Conservation (phyloP, 2,329 filamentous ascomycete species). For the Epichloe gansuensis region DNA sequence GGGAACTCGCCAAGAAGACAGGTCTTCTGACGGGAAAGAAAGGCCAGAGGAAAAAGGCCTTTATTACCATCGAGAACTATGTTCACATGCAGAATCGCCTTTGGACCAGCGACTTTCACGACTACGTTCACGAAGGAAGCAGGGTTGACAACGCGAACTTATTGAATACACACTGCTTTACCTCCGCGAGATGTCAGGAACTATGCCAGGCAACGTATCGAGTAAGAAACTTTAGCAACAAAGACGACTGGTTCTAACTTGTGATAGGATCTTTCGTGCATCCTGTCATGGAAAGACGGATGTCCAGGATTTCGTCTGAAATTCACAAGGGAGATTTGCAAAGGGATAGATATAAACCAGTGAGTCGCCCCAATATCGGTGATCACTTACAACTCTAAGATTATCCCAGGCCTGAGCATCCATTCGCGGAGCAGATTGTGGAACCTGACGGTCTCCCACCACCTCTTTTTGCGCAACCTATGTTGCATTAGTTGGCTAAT, state of each 20-base stretch:
- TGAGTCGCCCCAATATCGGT: background rate
- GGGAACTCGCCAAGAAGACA: background rate
- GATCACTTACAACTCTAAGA: background rate
- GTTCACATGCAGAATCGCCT: background rate
- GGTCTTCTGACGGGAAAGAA: background rate
- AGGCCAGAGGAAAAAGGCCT: background rate
- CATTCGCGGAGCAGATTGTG: background rate
- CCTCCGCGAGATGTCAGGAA: background rate
- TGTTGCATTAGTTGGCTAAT: background rate
- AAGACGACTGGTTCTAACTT: too few relatives aligned
- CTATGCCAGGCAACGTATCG: background rate
- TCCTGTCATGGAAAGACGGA: background rate
- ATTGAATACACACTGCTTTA: background rate
- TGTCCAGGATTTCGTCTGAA: background rate
- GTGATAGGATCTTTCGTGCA: background rate
- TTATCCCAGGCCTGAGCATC: background rate
- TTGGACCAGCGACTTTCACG: background rate
- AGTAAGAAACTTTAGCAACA: background rate
- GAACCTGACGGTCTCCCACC: background rate
- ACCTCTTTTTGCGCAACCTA: background rate
- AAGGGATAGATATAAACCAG: background rate
- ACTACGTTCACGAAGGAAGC: background rate
- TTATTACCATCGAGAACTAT: background rate
- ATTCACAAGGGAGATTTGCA: background rate
- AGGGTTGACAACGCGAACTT: background rate